Base-by-base conservation (phyloP, 208 protist species). In the Zelonia costaricensis region DNA sequence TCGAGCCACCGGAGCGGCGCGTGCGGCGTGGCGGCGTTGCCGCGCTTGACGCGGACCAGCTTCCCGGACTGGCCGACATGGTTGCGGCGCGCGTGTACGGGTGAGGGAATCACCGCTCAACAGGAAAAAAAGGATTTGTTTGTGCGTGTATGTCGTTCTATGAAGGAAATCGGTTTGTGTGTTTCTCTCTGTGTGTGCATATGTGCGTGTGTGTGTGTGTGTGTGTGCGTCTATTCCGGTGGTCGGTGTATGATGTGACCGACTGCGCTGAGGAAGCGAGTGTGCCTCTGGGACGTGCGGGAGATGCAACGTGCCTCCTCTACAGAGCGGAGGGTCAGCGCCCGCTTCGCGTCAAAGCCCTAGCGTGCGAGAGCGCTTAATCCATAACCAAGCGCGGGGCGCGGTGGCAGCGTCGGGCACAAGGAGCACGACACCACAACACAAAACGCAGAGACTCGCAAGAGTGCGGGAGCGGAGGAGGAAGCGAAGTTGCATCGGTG, bases 11-110 rank as follows among this genome's bases (percentile, higher is more conserved):
- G 10, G 18, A 51, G 15, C 31, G 64, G 28, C 27, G 16, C 4
- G n/a, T 44, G 53, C 55, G 58, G 28, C 28, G 65, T 42, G 65
- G 65, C 4, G 65, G 65, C 9, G 65, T 72, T 5, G 56, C 64
- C 7, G 51, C 65, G 28, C 38, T 65, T 6, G 40, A 40, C 15
- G 49, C 45, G 0, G 56, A 53, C 23, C 25, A 47, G 39, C 25
- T 72, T 25, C 31, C 36, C 3, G 55, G 4, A 35, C 30, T 61
- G 6, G 1, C 33, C 4, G 2, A 20, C 18, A 6, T 28, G 4
- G 6, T 22, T 16, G 35, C 33, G 4, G 10, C 33, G 33, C 33
- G 33, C 33, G 33, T 10, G 33, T 10, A 4, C 7, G 33, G 7
- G 7, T 10, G 33, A 4, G 33, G 4, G 33, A 10, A 38, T 10